Evolutionary conservation across 1,139 yeast species (phyloP).

Genomic region (Kodamaea plutei): DNA sequence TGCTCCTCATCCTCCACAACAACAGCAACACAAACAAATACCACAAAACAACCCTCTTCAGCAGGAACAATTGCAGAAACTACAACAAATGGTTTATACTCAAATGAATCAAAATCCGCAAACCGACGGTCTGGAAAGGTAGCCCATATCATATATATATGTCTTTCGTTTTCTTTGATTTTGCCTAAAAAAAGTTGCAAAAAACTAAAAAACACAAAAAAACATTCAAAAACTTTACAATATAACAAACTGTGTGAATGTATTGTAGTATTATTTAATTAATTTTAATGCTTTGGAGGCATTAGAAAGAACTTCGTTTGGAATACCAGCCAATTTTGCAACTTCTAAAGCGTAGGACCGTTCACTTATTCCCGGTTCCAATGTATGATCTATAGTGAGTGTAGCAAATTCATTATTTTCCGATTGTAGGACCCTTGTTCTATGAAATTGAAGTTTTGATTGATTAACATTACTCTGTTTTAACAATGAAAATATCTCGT

Average conservation of each 20-base stretch:
- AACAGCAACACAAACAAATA: too few species aligned
- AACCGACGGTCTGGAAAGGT: too few species aligned
- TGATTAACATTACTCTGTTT: constrained; percentile 24
- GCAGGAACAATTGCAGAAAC: constrained; percentile 22
- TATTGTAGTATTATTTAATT: constrained; percentile 1
- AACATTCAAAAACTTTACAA: constrained; percentile 1
- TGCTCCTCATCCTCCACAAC: too few species aligned
- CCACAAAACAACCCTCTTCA: constrained; percentile 11
- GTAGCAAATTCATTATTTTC: constrained; percentile 12
- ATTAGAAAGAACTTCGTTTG: constrained; percentile 49
- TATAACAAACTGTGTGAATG: too few species aligned
- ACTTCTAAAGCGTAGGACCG: constrained; percentile 83
- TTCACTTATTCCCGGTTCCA: constrained; percentile 68
- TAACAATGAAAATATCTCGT: constrained; percentile 46
- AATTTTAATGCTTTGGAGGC: constrained; percentile 41
- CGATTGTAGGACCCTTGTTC: constrained; percentile 41
- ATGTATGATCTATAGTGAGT: constrained; percentile 55
- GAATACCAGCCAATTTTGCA: constrained; percentile 83
- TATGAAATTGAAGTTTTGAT: constrained; percentile 41
- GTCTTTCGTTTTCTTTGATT: too few species aligned
- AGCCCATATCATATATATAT: too few species aligned
- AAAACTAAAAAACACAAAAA: constrained; percentile 1
- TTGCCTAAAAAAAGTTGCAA: constrained; percentile 3
- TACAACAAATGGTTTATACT: constrained; percentile 27
- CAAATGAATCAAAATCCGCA: constrained; percentile 18